Conservation (phyloP, 1,284 basidiomycete species). For the Ustilago cynodontis region DNA sequence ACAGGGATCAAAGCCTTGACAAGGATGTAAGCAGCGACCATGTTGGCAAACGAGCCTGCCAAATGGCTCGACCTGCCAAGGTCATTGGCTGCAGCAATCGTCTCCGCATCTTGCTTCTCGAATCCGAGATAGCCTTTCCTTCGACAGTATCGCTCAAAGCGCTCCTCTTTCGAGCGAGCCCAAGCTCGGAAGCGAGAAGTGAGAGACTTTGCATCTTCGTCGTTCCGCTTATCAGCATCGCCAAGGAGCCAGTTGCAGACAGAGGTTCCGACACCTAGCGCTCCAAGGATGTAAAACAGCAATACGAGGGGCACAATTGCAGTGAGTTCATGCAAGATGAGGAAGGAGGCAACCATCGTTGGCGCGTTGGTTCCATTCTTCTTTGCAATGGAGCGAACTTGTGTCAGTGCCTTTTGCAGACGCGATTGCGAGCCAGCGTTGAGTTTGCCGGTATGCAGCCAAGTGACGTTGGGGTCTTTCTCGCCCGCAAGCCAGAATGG, state of each 20-base stretch:
- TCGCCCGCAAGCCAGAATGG: slow-evolving; percentile 61
- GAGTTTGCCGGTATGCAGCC: slow-evolving; percentile 42
- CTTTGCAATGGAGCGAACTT: slow-evolving; percentile 48
- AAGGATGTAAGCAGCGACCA: slow-evolving; percentile 82
- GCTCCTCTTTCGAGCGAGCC: slow-evolving; percentile 63
- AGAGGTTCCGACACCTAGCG: slow-evolving; percentile 79
- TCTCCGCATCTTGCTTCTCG: slow-evolving; percentile 73
- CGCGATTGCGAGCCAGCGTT: slow-evolving; percentile 21
- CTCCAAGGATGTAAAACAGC: slow-evolving; percentile 80
- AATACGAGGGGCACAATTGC: slow-evolving; percentile 82
- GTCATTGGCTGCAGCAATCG: slow-evolving; percentile 39
- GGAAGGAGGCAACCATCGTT: slow-evolving; percentile 83
- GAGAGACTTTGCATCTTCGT: slow-evolving; percentile 8
- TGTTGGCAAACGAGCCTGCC: slow-evolving; percentile 63
- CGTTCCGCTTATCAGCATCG: slow-evolving; percentile 10
- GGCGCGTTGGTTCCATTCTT: slow-evolving; percentile 77
- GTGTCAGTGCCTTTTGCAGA: slow-evolving; percentile 32
- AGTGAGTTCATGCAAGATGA: slow-evolving; percentile 86
- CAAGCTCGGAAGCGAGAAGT: slow-evolving; percentile 25
- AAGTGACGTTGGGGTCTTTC: slow-evolving; percentile 47
- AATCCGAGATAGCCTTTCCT: slow-evolving; percentile 86
- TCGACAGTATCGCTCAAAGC: slow-evolving; percentile 80
- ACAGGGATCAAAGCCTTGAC: slow-evolving; percentile 86
- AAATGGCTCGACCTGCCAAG: slow-evolving; percentile 73
- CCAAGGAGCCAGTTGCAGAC: slow-evolving; percentile 73